A percentile compares a stretch with the other conserved stretches of the same genome.
Evolutionary conservation across 768 basidiomycete species (phyloP).

Genomic region (Mycena latifolia): DNA sequence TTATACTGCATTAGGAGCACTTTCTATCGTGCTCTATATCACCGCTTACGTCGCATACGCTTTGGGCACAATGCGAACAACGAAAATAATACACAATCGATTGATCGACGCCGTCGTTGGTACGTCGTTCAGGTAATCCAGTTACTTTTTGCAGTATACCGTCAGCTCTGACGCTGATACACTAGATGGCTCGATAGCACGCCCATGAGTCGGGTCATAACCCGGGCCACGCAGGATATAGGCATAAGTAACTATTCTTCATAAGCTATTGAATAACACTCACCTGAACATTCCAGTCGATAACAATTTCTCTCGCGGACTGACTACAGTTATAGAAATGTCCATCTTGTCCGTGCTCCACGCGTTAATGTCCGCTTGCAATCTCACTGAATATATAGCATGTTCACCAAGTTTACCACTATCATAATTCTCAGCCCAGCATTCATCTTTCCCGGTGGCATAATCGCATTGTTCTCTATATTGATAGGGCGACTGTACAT

Average conservation of each 20-base stretch:
- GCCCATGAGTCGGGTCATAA: slow-evolving; percentile 57
- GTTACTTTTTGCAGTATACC: too few relatives aligned
- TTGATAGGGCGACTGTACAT: slow-evolving; percentile 64
- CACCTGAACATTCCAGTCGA: slow-evolving; percentile 12
- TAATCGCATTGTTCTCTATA: slow-evolving; percentile 52
- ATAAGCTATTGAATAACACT: too few relatives aligned
- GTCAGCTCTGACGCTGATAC: too few relatives aligned
- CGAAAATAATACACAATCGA: slow-evolving; percentile 44
- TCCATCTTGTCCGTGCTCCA: slow-evolving; percentile 20
- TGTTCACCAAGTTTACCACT: slow-evolving; percentile 50
- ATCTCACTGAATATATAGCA: neutral
- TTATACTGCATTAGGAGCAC: slow-evolving; percentile 46
- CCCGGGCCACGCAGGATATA: slow-evolving; percentile 62
- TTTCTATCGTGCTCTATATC: slow-evolving; percentile 41
- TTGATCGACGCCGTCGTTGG: slow-evolving; percentile 54
- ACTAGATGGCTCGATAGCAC: slow-evolving; percentile 34
- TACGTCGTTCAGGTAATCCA: slow-evolving; percentile 47
- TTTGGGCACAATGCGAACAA: slow-evolving; percentile 46
- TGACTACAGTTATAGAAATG: neutral
- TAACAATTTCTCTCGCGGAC: slow-evolving; percentile 1
- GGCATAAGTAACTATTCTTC: slow-evolving; percentile 32
- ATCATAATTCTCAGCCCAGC: slow-evolving; percentile 52
- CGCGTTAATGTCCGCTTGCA: neutral
- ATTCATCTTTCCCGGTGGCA: slow-evolving; percentile 53
- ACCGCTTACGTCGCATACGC: slow-evolving; percentile 43